Evolutionary conservation across 2,329 filamentous ascomycete species (phyloP).

Genomic region (Claviceps purpurea): DNA sequence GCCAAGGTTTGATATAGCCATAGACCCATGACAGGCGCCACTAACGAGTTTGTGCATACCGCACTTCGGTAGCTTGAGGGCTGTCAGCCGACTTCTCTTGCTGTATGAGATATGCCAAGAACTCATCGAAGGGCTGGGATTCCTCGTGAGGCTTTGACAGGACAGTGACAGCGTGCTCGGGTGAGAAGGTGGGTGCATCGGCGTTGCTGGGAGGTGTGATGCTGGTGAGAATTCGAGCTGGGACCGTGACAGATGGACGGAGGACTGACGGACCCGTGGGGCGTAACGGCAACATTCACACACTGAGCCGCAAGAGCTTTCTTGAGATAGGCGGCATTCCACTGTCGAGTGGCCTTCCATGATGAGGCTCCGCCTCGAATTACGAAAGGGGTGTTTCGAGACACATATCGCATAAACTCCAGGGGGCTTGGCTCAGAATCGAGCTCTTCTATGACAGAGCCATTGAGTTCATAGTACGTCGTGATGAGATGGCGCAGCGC

Average conservation of each 20-base stretch:
- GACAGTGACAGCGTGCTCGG: conserved; percentile 20
- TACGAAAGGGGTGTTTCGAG: conserved; percentile 62
- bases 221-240: neutral
- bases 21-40: conserved; percentile 3
- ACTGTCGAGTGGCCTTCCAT: conserved; percentile 51
- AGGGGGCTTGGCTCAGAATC: conserved; percentile 54
- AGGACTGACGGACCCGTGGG: conserved; percentile 37
- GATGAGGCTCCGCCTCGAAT: conserved; percentile 46
- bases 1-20: neutral
- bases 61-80: conserved; percentile 31
- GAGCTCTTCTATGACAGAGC: conserved; percentile 44
- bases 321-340: conserved; percentile 49
- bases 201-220: conserved; percentile 19
- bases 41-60: conserved; percentile 65
- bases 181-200: conserved; percentile 20
- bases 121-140: conserved; percentile 44
- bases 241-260: neutral
- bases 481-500: conserved; percentile 39
- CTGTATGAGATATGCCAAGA: conserved; percentile 45
- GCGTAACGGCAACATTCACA: conserved; percentile 71
- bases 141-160: conserved; percentile 65
- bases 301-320: conserved; percentile 36
- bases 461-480: conserved; percentile 63
- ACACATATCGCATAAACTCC: conserved; percentile 68
- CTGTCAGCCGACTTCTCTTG: conserved; percentile 36